Evolutionary conservation across 345 rosid genomes (phyloP).

Genomic region (Eucalyptus regnans): DNA sequence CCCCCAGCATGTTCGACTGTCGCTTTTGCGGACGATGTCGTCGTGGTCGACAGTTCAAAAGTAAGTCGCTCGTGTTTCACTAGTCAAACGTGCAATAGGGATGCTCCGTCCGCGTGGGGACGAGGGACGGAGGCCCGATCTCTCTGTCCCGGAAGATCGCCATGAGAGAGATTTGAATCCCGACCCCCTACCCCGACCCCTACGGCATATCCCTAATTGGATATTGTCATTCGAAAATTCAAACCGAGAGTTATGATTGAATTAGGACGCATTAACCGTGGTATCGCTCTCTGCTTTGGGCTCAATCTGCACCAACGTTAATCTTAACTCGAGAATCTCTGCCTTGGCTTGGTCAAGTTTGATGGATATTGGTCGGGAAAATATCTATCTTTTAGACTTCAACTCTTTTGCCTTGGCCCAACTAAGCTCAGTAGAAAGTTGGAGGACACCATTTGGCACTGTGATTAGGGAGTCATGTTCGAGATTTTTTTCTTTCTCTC

Average conservation of each 20-base stretch:
- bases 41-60: neutral
- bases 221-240: neutral
- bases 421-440: neutral
- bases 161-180: neutral
- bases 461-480: neutral
- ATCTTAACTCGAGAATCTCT: neutral
- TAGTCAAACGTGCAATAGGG: neutral
- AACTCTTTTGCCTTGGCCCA: neutral
- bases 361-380: neutral
- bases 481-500: neutral
- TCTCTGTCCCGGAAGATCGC: neutral
- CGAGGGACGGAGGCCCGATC: no score
- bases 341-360: neutral
- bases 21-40: neutral
- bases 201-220: neutral
- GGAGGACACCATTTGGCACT: neutral
- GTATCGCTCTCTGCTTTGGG: neutral
- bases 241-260: neutral
- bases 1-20: neutral
- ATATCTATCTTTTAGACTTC: neutral
- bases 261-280: accelerated
- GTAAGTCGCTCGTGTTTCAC: neutral
- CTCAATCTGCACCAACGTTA: neutral
- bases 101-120: no score
- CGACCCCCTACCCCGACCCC: no score